phyloP scores from a whole-genome alignment of 805 yeast genomes.

The Sungouiella blattae region DNA sequence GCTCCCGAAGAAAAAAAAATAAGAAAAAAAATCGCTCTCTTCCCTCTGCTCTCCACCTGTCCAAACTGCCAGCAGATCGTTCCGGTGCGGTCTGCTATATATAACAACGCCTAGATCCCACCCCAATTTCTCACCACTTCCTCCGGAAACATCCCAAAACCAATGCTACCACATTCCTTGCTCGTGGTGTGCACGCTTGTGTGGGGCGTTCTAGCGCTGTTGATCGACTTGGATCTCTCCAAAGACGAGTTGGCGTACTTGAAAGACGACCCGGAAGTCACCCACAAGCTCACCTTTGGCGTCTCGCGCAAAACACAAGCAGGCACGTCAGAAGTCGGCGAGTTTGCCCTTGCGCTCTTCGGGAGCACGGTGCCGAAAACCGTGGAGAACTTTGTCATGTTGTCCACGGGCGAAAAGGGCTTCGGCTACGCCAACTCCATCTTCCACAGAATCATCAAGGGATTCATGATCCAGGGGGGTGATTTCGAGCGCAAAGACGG shows the following conservation, averaged over 20 bases:
- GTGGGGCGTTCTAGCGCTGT: too few species aligned
- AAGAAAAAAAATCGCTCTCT: too few species aligned
- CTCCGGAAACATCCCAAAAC: too few species aligned
- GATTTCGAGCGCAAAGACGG: conserved; percentile 23
- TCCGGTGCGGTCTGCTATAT: too few species aligned
- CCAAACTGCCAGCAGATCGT: too few species aligned
- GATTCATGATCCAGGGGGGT: conserved; percentile 42
- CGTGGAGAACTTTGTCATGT: conserved; percentile 31
- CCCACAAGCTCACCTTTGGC: conserved; percentile 44
- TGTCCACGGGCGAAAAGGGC: conserved; percentile 26
- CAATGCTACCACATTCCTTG: too few species aligned
- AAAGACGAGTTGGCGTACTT: conserved; percentile 19
- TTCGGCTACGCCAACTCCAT: conserved; percentile 19
- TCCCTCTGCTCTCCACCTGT: too few species aligned
- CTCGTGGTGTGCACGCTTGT: too few species aligned
- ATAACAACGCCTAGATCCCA: too few species aligned
- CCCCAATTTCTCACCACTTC: too few species aligned
- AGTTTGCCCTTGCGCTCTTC: conserved; percentile 25
- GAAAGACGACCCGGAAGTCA: conserved; percentile 45
- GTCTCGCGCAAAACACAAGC: conserved; percentile 27
- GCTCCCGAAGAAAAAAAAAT: too few species aligned
- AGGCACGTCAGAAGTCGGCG: conserved; percentile 29
- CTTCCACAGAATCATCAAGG: conserved; percentile 35
- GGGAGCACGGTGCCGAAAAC: conserved; percentile 22
- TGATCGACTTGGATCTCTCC: conserved; percentile 5